Percentiles rank a stretch among this genome's conserved stretches.
Evolutionary conservation across 176 grass and related monocot species (phyloP).

Genomic region (Alopecurus myosuroides): DNA sequence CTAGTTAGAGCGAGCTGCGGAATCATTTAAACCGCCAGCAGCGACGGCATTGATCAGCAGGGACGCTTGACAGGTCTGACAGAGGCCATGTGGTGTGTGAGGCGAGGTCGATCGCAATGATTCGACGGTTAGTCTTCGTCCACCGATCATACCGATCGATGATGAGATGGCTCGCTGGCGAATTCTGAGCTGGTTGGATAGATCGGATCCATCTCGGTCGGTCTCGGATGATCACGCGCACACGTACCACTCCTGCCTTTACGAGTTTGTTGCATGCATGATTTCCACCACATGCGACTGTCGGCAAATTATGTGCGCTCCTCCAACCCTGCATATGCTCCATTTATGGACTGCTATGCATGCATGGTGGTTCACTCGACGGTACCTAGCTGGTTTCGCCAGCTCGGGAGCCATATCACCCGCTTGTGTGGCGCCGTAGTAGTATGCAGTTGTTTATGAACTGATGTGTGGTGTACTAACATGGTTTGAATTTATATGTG

Average conservation of each 20-base stretch:
- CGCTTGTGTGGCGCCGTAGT: no score
- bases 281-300: conserved; percentile 32
- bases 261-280: not conserved
- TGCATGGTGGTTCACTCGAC: no score
- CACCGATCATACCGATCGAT: not conserved
- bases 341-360: no score
- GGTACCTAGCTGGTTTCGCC: no score
- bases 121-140: not conserved
- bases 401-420: no score
- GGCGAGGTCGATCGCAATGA: not conserved
- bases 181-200: not conserved
- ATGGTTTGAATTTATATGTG: no score
- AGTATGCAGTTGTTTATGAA: no score
- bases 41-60: not conserved
- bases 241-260: conserved; percentile 17
- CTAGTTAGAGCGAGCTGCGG: no score
- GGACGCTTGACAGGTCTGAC: not conserved
- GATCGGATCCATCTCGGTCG: not conserved
- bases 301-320: conserved; percentile 6
- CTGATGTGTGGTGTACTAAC: no score
- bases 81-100: not conserved
- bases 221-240: not conserved
- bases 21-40: not conserved
- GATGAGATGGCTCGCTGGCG: not conserved
- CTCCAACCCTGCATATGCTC: no score